Percentiles rank a stretch among this genome's conserved stretches.
These are phyloP conservation scores for Lachnellula willkommii DNA, from an alignment of 2,329 filamentous ascomycete species.

Conservation along the genomic window DNA sequence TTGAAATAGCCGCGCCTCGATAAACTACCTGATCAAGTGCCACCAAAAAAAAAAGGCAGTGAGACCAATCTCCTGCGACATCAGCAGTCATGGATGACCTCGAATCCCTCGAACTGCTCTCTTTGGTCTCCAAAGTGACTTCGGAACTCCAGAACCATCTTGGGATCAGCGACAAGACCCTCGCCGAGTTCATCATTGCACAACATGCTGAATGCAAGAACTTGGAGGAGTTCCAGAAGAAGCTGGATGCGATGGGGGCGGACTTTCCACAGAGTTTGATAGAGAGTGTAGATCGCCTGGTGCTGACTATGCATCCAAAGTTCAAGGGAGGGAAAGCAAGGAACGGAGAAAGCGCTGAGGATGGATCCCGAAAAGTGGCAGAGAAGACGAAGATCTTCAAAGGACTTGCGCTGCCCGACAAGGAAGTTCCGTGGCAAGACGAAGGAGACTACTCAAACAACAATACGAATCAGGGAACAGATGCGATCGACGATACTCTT, in stretches of 20 bases:
- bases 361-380: slow-evolving; percentile 45
- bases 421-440: slow-evolving; percentile 51
- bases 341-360: slow-evolving; percentile 34
- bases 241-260: slow-evolving; percentile 69
- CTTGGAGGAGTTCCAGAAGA: slow-evolving; percentile 68
- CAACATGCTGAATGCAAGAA: slow-evolving; percentile 72
- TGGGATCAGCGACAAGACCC: slow-evolving; percentile 85
- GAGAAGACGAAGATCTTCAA: slow-evolving; percentile 86
- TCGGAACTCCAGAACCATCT: slow-evolving; percentile 93
- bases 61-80: background rate
- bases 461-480: slow-evolving; percentile 40
- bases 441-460: slow-evolving; percentile 36
- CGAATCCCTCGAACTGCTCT: slow-evolving; percentile 83
- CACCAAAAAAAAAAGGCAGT: background rate
- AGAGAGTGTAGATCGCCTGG: slow-evolving; percentile 84
- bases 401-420: slow-evolving; percentile 81
- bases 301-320: slow-evolving; percentile 85
- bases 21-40: background rate
- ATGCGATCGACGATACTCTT: slow-evolving; percentile 87
- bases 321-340: slow-evolving; percentile 59
- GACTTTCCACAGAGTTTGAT: slow-evolving; percentile 81
- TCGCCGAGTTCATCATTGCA: slow-evolving; percentile 93
- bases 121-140: slow-evolving; percentile 89
- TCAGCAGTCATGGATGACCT: slow-evolving; percentile 52
- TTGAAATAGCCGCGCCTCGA: background rate